Percentiles rank a stretch among this genome's conserved stretches.
phyloP scores from a whole-genome alignment of 441 rosid species.

The Aquilaria agallochum region DNA sequence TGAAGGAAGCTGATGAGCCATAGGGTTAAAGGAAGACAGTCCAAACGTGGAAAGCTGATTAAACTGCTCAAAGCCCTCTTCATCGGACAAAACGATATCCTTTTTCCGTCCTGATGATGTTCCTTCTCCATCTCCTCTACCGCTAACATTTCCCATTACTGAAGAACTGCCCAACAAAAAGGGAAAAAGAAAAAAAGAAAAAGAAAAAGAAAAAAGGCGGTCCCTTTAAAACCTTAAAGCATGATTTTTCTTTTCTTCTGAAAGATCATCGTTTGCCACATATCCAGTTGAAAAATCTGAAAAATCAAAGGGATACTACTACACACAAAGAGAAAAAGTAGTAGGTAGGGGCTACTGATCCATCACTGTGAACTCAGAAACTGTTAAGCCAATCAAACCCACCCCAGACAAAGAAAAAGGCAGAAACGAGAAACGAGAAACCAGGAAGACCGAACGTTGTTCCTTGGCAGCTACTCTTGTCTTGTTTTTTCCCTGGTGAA shows the following conservation, averaged over 20 bases:
- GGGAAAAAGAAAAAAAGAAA: not conserved
- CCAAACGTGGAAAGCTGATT: slow-evolving; percentile 28
- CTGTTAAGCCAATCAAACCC: not conserved
- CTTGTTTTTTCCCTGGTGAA: not conserved
- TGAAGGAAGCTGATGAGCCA: slow-evolving; percentile 23
- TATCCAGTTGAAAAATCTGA: slow-evolving; percentile 1
- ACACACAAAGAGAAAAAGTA: not conserved
- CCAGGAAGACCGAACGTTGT: slow-evolving; percentile 15
- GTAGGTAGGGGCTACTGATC: no score
- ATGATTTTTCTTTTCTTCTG: not conserved
- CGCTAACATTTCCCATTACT: slow-evolving; percentile 72
- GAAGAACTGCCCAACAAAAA: not conserved
- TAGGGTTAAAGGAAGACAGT: slow-evolving; percentile 24
- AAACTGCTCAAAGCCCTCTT: slow-evolving; percentile 25
- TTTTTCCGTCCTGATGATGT: slow-evolving; percentile 28
- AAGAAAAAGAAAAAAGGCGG: slow-evolving; percentile 14
- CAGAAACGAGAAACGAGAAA: slow-evolving; percentile 18
- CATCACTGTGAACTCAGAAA: not conserved
- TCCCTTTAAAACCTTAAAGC: slow-evolving; percentile 14
- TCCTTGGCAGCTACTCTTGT: slow-evolving; percentile 16
- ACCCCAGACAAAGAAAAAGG: not conserved
- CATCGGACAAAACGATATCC: slow-evolving; percentile 2
- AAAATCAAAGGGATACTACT: slow-evolving; percentile 8
- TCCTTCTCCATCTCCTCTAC: slow-evolving; percentile 44
- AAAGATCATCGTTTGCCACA: slow-evolving; percentile 13